Evolutionary conservation across 2,329 filamentous ascomycete species (phyloP).

Genomic region (Emergomyces orientalis): DNA sequence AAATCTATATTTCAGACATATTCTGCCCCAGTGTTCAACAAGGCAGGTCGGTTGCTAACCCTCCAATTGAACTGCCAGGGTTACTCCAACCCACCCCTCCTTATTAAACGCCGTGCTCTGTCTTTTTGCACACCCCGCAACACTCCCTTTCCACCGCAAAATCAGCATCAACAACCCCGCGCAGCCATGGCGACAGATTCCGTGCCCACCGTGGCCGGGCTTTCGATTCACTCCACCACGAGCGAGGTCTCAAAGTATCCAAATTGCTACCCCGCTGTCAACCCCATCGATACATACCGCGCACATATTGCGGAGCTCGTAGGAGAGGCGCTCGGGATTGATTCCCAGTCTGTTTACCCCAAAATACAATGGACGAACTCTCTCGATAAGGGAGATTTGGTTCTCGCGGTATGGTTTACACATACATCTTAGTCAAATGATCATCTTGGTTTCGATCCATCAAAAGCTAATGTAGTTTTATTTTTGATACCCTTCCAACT

Average conservation of each 20-base stretch:
- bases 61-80: neutral
- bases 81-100: conserved; percentile 8
- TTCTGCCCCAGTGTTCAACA: neutral
- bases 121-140: conserved; percentile 8
- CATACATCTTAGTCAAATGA: neutral
- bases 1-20: neutral
- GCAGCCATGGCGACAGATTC: conserved; percentile 28
- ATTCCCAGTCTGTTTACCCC: conserved; percentile 32
- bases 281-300: conserved; percentile 40
- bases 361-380: conserved; percentile 38
- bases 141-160: neutral
- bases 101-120: conserved; percentile 12
- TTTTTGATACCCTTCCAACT: neutral
- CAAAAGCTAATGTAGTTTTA: neutral
- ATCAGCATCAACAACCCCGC: conserved; percentile 8
- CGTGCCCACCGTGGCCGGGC: conserved; percentile 30
- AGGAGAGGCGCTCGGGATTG: conserved; percentile 30
- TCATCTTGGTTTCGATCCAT: neutral
- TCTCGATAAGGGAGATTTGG: conserved; percentile 40
- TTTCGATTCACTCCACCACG: conserved; percentile 33
- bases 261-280: conserved; percentile 36
- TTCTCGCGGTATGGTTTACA: conserved; percentile 30
- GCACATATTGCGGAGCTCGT: conserved; percentile 38
- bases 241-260: conserved; percentile 31
- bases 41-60: neutral